Base-by-base conservation (phyloP, 164 flowering plant genomes). In the Liquidambar formosana region DNA sequence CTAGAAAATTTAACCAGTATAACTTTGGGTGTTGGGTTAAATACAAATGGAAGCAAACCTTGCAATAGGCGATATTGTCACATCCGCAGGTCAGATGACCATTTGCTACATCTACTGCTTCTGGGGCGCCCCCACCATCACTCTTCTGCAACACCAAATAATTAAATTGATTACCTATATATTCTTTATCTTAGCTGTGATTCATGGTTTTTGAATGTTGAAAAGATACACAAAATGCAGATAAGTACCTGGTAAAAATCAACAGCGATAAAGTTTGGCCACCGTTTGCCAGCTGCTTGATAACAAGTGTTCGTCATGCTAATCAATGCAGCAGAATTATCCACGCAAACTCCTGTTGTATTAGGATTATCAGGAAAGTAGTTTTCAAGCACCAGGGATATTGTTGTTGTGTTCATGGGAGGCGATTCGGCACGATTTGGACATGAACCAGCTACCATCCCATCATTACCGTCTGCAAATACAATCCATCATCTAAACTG, bases 211-310 rank as follows among this genome's bases (percentile, higher is more conserved):
- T 23, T 8, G 47, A 23, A 4, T 47, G 8, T 15, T 19, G 38
- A 57, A 14, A 57, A 10, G 15, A 18, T 27, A 11, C 10, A 13
- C 2, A 3, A 51, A 26, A 23, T 21, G 16, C 8, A 4, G 11
- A 16, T 44, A n/a, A 11, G 19, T 65, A 79, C 86, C 83, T 77
- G 56, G 61, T 83, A 83, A 57, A 65, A 83, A 68, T 81, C 86
- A 33, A 83, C 86, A 19, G 86, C 78, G 22, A 83, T 76, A 74
- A 81, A 83, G 67, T 83, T 83, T 23, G 86, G 78, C 86, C 84
- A 83, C 63, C 86, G 69, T 23, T 81, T 64, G 14, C 78, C 84
- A 61, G 78, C 76, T 45, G 81, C 83, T 60, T 69, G 48, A 66
- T 79, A 67, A 67, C 86, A 83, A 18, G 83, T 79, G 11, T 71